These are phyloP conservation scores for Nigrospora oryzae DNA, from an alignment of 2,329 filamentous ascomycete species.

Conservation along the genomic window DNA sequence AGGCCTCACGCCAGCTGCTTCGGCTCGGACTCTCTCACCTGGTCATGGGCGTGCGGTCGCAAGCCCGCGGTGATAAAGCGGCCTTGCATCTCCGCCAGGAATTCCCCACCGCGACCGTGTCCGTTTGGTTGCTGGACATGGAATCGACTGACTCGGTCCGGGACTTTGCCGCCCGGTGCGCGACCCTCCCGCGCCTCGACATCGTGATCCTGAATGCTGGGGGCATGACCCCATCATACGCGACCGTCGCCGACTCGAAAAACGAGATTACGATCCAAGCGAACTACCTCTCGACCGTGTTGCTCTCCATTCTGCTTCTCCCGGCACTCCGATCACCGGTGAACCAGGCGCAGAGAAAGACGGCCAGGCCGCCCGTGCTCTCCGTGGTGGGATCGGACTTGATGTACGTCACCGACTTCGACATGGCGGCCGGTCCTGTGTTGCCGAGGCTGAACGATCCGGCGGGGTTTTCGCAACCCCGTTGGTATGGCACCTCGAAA, in stretches of 20 bases:
- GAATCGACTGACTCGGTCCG: conserved; percentile 24
- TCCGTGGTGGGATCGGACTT: conserved; percentile 8
- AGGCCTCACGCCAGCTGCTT: conserved; percentile 25
- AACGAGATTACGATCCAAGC: conserved; percentile 10
- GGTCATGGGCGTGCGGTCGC: conserved; percentile 26
- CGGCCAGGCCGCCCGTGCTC: conserved; percentile 1
- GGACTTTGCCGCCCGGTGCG: conserved; percentile 18
- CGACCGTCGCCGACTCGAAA: not conserved
- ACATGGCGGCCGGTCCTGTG: not conserved
- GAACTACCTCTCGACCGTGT: conserved; percentile 11
- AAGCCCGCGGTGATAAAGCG: conserved; percentile 21
- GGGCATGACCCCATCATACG: not conserved
- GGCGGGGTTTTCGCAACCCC: not conserved
- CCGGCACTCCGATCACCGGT: conserved; percentile 4
- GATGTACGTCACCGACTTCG: not conserved
- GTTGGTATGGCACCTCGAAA: conserved; percentile 1
- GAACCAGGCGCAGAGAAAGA: not conserved
- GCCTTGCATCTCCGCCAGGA: conserved; percentile 14
- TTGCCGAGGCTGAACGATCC: not conserved
- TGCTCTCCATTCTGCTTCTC: conserved; percentile 8
- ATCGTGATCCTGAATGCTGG: conserved; percentile 18
- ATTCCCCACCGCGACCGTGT: conserved; percentile 18
- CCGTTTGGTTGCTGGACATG: conserved; percentile 31
- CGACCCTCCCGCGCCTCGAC: conserved; percentile 14
- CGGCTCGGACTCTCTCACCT: conserved; percentile 19